Base-by-base conservation (phyloP, 768 basidiomycete species). In the Steccherinum ochraceum region DNA sequence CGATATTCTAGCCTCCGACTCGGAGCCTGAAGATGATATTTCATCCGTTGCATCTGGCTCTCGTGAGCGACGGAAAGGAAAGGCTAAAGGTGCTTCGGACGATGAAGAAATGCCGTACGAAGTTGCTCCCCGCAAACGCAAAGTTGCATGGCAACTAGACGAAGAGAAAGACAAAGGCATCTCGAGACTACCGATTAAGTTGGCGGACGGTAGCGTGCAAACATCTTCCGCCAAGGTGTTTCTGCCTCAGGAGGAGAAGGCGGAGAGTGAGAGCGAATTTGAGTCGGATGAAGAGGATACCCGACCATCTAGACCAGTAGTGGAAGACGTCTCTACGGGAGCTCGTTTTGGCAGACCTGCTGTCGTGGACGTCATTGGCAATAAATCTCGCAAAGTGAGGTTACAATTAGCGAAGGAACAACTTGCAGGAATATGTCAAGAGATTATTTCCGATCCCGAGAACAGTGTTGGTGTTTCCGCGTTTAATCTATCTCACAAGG, bases 401-500 rank as follows among this genome's bases (percentile, higher is more conserved):
- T 72, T 96, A 56, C 81, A 83, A 57, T 73, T 74, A 40, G 94
- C 94, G 12, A 92, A 95, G 60, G 93, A 96, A 62, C 93, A 98
- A 69, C 90, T 98, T 55, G 96, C 93, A 1, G 75, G 78, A 24
- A 81, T 97, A 25, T 96, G 93, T 64, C 92, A 96, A 62, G 95
- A 97, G 59, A 89, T 98, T 49, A 72, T 96, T 45, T 80, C 88
- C 20, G 95, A 98, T 56, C 95, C 95, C 21, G 96, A 99, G 70
- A 93, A 92, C 62, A 90, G 85, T 53, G 94, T 96, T 64, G 62
- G 87, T 73, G 45, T 50, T 39, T 25, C 52, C 35, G 54, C 53
- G 39, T 35, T 49, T 11, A n/a, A n/a, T n/a, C n/a, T n/a, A n/a
- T n/a, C n/a, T n/a, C n/a, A n/a, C n/a, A n/a, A n/a, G n/a, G n/a